Base-by-base conservation (phyloP, 1,284 basidiomycete genomes). In the Cystobasidium pallidum region DNA sequence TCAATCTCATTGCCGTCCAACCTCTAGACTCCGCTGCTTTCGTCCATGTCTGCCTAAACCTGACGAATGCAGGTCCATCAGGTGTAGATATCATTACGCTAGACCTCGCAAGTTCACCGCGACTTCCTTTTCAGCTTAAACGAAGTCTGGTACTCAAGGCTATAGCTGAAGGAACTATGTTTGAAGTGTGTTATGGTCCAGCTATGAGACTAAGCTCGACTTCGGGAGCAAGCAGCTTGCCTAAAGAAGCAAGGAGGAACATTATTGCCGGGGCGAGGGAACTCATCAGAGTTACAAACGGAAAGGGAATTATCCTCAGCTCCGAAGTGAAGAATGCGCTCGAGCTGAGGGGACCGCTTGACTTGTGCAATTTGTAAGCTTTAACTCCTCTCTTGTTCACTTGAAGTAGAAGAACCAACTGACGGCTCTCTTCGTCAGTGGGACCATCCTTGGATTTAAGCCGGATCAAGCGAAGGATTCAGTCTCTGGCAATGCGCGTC, bases 31-130 rank as follows among this genome's bases (percentile, higher is more conserved):
- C 34, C 7, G 49, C 74, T 49, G 47, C 71, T 24, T 75, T 75
- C 64, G 17, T 57, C 1, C 62, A 73, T 28, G 66, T 63, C 43
- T 75, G 74, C 41, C 54, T 66, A 24, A 58, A 54, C 30, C 39
- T 73, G 3, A 61, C 65, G n/a, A 45, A 52, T 34, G 71, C 74
- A 17, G 45, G 66, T 7, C 61, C 63, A 15, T 54, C 68, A 36
- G 52, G 65, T n/a, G 55, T 75, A 32, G 74, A 75, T 51, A 75
- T 75, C 34, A 75, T 75, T 52, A 70, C 74, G 1, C 47, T 75
- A 17, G 74, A 75, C 34, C 71, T 75, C n/a, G 74, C 74, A 51
- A 72, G 65, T 26, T 73, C 74, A 36, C 39, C 74, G 30, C 63
- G 68, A 13, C 41, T 75, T 21, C 74, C 74, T 19, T 75, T 75